These are phyloP conservation scores for Arabidopsis suecica DNA, from an alignment of 345 rosid species.

Conservation along the genomic window DNA sequence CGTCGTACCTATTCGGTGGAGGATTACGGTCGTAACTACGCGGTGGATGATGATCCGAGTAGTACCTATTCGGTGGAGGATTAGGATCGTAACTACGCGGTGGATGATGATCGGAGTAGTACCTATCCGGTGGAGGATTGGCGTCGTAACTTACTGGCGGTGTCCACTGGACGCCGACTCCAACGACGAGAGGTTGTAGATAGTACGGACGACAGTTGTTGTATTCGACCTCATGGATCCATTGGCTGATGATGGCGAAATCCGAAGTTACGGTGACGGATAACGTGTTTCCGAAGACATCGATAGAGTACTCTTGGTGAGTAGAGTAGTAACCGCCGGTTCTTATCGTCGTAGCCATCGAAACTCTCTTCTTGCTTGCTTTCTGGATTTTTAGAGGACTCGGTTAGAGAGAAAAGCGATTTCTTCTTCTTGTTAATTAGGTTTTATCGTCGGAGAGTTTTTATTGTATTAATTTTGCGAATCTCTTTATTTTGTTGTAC, in stretches of 20 bases:
- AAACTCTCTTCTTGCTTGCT: not conserved
- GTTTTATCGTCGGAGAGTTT: too few species aligned
- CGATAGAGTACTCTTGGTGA: not conserved
- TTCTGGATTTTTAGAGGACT: too few species aligned
- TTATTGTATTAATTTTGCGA: too few species aligned
- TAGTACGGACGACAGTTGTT: not conserved
- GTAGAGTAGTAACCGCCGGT: not conserved
- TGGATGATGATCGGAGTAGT: too few species aligned
- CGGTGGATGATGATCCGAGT: too few species aligned
- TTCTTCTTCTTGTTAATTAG: too few species aligned
- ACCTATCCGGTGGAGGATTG: too few species aligned
- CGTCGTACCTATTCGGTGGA: too few species aligned
- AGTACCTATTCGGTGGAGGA: too few species aligned
- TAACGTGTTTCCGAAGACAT: not conserved
- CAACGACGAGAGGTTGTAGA: not conserved
- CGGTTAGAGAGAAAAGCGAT: not conserved
- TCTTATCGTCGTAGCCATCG: not conserved
- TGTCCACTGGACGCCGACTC: constrained; percentile 8
- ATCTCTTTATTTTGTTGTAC: not conserved
- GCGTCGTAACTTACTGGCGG: not conserved
- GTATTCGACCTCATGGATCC: not conserved
- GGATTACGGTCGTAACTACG: too few species aligned
- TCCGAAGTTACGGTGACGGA: not conserved
- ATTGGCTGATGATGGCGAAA: not conserved
- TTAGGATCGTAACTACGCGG: too few species aligned